Evolutionary conservation across 768 basidiomycete species (phyloP), one percentile per base, ranked within the genome.

Genomic region (Sarcodon aspratus): DNA sequence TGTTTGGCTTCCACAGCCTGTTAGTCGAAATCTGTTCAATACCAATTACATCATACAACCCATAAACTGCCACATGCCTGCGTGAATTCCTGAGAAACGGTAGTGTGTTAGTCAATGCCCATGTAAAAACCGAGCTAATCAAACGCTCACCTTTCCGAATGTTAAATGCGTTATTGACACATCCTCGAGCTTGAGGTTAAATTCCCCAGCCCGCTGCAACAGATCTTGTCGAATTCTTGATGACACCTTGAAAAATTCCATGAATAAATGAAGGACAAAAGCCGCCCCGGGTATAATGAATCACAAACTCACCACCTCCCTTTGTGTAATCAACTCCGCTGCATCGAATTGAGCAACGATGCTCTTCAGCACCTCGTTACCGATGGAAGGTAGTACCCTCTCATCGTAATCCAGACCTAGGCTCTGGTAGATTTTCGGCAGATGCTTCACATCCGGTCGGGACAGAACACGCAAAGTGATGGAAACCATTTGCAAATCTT

Each of bases 291-390:
- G 5, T n/a, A 27, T 27, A 27, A 27, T 27, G 21, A 18, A 33
- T 1, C 42, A 11, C 33, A 5, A 7, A 78, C 83, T 58, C 54
- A 95, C 95, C 56, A 97, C 85, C 76, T 98, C 95, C 62, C 95
- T 82, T 66, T 97, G 95, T 2, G 95, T 98, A 57, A 98, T 96
- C 55, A 96, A 70, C 67, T 96, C 92, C 11, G 91, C 89, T 21
- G 92, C 96, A 64, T 99, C 95, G 57, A 97, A 97, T 62, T 98
- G 95, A 5, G 96, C 96, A 1, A 99, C 96, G 51, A 96, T 97
- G 54, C 86, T 89, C 70, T 99, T 99, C 55, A 99, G 62, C 10
- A 99, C 95, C 69, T 98, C 95, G 58, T 98, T 98, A 36, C 93
- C 95, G 60, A 98, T 94, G 40, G 94, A 96, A 3, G 95, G 95